phyloP scores from a whole-genome alignment of 148 eudicot species.

The Talinum fruticosum region DNA sequence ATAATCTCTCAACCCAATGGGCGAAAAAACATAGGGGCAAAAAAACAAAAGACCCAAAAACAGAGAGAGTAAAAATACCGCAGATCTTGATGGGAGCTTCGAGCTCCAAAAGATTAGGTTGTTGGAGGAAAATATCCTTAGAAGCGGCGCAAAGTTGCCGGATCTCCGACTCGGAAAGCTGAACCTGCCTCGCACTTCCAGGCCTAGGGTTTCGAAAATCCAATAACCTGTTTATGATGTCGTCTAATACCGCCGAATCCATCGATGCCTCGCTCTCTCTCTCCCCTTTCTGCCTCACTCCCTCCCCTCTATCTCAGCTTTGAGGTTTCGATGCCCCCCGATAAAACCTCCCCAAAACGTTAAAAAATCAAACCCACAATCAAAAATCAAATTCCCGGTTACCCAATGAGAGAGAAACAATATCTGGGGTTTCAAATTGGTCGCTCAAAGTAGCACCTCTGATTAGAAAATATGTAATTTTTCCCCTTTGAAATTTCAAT shows the following conservation, averaged over 20 bases:
- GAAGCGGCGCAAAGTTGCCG: neutral
- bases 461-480: neutral
- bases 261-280: neutral
- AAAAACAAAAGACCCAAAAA: neutral
- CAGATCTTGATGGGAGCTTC: conserved; percentile 7
- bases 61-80: neutral
- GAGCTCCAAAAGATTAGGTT: conserved; percentile 7
- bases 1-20: neutral
- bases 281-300: neutral
- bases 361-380: neutral
- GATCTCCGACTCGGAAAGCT: conserved; percentile 1
- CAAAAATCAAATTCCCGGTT: neutral
- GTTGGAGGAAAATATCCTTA: conserved; percentile 1
- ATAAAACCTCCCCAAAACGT: too few relatives aligned
- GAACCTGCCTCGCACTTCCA: neutral
- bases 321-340: neutral
- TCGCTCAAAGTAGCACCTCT: neutral
- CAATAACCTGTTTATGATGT: neutral
- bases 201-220: conserved; percentile 1
- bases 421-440: conserved; percentile 2
- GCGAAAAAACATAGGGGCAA: neutral
- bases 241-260: neutral
- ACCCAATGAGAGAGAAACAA: conserved; percentile 4
- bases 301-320: neutral
- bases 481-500: neutral